These are phyloP conservation scores for Diospyros lotus DNA, from an alignment of 148 eudicot species.

Conservation along the genomic window DNA sequence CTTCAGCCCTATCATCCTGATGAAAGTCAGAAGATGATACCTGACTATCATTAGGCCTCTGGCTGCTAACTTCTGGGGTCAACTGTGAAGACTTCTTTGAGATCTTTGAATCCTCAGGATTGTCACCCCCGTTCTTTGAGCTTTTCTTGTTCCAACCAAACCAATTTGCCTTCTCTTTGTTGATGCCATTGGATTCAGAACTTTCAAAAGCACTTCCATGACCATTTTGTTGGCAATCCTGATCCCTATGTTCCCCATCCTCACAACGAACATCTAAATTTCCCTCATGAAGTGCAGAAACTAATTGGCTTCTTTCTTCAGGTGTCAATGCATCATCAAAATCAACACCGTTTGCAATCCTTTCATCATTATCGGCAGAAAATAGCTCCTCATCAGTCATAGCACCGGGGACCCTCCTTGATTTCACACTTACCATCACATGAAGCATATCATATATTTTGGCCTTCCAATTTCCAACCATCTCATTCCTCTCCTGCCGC, in stretches of 20 bases:
- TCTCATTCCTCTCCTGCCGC: constrained; percentile 82
- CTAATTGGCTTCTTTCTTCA: constrained; percentile 75
- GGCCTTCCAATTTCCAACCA: constrained; percentile 88
- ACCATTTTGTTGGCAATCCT: constrained; percentile 39
- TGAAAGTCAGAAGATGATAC: constrained; percentile 34
- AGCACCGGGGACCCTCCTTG: constrained; percentile 92
- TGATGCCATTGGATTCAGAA: constrained; percentile 48
- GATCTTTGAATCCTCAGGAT: constrained; percentile 53
- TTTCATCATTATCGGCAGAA: constrained; percentile 58
- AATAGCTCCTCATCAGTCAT: constrained; percentile 94
- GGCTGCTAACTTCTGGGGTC: constrained; percentile 50
- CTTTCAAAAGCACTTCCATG: constrained; percentile 40
- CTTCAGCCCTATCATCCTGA: constrained; percentile 45
- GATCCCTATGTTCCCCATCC: constrained; percentile 49
- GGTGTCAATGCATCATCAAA: constrained; percentile 74
- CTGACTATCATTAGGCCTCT: constrained; percentile 35
- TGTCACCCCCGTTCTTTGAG: constrained; percentile 48
- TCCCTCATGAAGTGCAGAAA: constrained; percentile 77
- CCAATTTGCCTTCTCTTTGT: constrained; percentile 81
- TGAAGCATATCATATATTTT: constrained; percentile 92
- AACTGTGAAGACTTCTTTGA: constrained; percentile 67
- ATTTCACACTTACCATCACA: constrained; percentile 87
- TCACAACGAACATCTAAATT: constrained; percentile 52
- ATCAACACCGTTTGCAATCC: constrained; percentile 54
- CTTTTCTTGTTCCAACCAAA: constrained; percentile 80